A percentile compares a stretch with the other conserved stretches of the same genome.
phyloP scores from a whole-genome alignment of 768 basidiomycete genomes.

The Bullera alba region DNA sequence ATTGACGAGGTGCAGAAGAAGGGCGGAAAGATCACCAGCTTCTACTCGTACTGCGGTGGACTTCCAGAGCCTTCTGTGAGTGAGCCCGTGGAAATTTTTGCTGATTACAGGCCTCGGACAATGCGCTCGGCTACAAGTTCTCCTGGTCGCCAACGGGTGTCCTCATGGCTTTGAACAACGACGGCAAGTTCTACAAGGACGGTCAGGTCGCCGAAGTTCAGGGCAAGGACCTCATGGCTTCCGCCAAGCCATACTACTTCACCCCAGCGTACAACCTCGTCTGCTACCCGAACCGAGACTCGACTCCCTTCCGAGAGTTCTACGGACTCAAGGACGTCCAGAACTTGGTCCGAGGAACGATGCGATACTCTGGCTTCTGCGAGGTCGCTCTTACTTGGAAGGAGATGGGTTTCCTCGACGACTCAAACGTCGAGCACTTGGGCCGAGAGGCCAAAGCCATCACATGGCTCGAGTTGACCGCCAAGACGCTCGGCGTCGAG shows the following conservation, averaged over 20 bases:
- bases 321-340: constrained; percentile 92
- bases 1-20: constrained; percentile 84
- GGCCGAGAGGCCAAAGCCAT: constrained; percentile 53
- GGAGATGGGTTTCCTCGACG: constrained; percentile 77
- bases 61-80: constrained; percentile 59
- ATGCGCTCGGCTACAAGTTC: constrained; percentile 98
- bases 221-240: constrained; percentile 77
- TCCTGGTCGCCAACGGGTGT: constrained; percentile 97
- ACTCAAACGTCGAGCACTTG: constrained; percentile 69
- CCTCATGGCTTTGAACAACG: constrained; percentile 86
- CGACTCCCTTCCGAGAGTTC: constrained; percentile 77
- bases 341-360: constrained; percentile 83
- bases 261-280: constrained; percentile 93
- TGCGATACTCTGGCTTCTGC: constrained; percentile 86
- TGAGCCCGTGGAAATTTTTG: background rate
- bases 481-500: constrained; percentile 63
- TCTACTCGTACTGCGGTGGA: constrained; percentile 92
- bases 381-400: constrained; percentile 85
- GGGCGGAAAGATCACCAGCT: constrained; percentile 68
- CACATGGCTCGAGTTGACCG: constrained; percentile 77
- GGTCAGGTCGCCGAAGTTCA: constrained; percentile 61
- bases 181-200: constrained; percentile 68
- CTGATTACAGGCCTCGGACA: constrained; percentile 68
- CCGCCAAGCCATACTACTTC: constrained; percentile 90
- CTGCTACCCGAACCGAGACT: constrained; percentile 94